phyloP scores from a whole-genome alignment of 257 asterid genomes.

The Prunella vulgaris region DNA sequence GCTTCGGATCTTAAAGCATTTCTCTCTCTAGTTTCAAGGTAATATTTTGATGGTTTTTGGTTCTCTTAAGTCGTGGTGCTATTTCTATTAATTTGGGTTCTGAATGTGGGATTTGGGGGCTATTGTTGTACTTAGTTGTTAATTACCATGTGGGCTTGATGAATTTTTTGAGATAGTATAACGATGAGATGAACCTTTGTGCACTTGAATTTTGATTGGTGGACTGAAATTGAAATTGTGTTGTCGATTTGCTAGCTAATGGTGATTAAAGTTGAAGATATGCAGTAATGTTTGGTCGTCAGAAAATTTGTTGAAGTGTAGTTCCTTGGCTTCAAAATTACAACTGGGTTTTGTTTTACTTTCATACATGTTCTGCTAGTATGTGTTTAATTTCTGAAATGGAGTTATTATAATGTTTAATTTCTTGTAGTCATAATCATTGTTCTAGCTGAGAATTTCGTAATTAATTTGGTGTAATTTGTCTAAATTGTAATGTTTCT shows the following conservation, averaged over 20 bases:
- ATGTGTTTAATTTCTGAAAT: neutral
- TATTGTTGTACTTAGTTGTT: neutral
- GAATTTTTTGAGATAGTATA: neutral
- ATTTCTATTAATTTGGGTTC: neutral
- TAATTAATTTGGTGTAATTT: neutral
- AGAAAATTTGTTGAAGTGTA: neutral
- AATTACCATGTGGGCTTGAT: slow-evolving; percentile 9
- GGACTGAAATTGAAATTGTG: neutral
- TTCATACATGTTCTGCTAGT: neutral
- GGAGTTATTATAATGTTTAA: neutral
- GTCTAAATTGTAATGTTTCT: neutral
- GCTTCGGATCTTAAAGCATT: neutral
- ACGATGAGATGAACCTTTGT: neutral
- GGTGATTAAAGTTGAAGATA: neutral
- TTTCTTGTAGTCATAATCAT: neutral
- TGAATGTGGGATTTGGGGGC: neutral
- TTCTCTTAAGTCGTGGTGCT: neutral
- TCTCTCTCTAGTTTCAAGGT: neutral
- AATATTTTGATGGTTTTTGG: neutral
- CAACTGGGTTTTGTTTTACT: neutral
- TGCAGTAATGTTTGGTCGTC: neutral
- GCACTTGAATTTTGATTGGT: neutral
- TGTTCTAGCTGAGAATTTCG: neutral
- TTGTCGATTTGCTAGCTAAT: neutral
- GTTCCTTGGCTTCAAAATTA: neutral